Percentiles rank a stretch among this genome's conserved stretches.
phyloP scores from a whole-genome alignment of 1,139 yeast species.

The Suhomyces chickasaworum region DNA sequence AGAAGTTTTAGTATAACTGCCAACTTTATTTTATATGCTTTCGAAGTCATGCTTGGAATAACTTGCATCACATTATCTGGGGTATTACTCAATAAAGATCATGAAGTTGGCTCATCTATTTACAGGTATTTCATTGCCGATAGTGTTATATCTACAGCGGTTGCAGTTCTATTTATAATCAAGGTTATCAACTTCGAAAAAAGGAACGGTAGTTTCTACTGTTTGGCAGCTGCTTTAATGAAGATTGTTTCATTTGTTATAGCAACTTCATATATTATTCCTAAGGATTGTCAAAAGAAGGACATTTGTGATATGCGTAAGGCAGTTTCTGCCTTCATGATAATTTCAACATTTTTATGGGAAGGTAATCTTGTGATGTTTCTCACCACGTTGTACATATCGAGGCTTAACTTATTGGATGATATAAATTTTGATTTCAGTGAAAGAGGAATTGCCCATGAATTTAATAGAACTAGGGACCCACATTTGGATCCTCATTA shows the following conservation, averaged over 20 bases:
- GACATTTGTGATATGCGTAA: constrained; percentile 37
- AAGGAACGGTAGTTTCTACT: constrained; percentile 47
- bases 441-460: constrained; percentile 21
- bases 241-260: constrained; percentile 38
- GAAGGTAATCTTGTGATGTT: constrained; percentile 41
- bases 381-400: constrained; percentile 44
- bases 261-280: constrained; percentile 30
- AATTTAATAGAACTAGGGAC: constrained; percentile 11
- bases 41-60: constrained; percentile 39
- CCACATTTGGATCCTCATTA: not conserved
- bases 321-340: constrained; percentile 42
- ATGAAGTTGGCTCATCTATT: constrained; percentile 24
- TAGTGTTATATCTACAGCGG: constrained; percentile 35
- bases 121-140: constrained; percentile 45
- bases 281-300: constrained; percentile 24
- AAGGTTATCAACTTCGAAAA: constrained; percentile 42
- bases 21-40: constrained; percentile 34
- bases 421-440: constrained; percentile 43
- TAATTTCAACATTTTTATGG: constrained; percentile 46
- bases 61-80: constrained; percentile 36
- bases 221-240: constrained; percentile 36
- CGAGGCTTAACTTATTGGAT: constrained; percentile 37
- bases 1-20: constrained; percentile 29
- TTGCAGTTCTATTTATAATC: constrained; percentile 39
- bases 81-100: constrained; percentile 30